Evolutionary conservation across 179 eudicot species (phyloP), one percentile per base, ranked within the genome.

Genomic region (Patellifolia procumbens): DNA sequence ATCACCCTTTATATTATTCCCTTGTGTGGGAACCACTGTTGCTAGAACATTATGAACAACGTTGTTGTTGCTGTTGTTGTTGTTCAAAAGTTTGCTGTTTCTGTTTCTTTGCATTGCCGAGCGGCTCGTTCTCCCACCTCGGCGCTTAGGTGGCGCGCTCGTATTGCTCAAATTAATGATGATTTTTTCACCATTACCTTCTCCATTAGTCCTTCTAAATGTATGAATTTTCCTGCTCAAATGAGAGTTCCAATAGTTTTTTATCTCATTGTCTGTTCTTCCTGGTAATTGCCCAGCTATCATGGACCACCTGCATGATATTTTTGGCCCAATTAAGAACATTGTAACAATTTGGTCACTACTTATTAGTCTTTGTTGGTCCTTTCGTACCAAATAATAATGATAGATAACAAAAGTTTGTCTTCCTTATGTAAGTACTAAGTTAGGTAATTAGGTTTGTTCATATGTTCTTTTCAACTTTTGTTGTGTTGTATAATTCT

Each of bases 201-300:
- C 76, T 13, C 74, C 73, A 28, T 46, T 53, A 3, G 81, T 76
- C 29, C 73, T 81, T 12, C 84, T 73, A 45, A 83, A 78, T 22
- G 80, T 86, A 53, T 84, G 86, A 20, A 86, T 76, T 78, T 86
- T 89, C 64, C 93, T 81, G 77, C 97, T 86, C 49, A 90, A 73
- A 77, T 89, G 94, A 24, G 97, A 92, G 72, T 90, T 92, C 97
- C 97, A 92, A 70, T 92, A 89, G 58, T 92, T 90, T 42, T 92
- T 92, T 0, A 90, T 92, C 81, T 92, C 97, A 64, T 92, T 92
- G 79, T 92, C 95, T 43, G 97, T 90, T 90, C 97, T 83, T 62
- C 94, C 91, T 0, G 89, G 88, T 34, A 92, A 78, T 52, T 89
- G 87, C 0, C 70, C 85, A 0, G 95, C 97, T 31, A 92, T 92